Conservation (phyloP, 176 grass and related monocot genomes). For the Eragrostis nindensis region DNA sequence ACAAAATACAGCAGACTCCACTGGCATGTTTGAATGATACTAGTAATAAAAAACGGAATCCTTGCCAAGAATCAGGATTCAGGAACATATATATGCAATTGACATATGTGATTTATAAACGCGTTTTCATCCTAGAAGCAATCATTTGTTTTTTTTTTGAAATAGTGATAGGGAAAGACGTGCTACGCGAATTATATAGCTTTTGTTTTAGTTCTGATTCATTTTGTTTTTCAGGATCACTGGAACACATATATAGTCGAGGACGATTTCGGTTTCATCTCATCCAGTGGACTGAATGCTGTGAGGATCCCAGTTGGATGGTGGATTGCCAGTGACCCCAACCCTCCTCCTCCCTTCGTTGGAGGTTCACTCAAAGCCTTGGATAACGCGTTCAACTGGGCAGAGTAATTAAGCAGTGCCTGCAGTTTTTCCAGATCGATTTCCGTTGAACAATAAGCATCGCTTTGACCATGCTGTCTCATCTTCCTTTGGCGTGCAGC, state of each 20-base stretch:
- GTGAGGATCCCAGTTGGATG: conserved; percentile 65
- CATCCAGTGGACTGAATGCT: conserved; percentile 51
- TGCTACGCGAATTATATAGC: background rate
- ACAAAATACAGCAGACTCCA: background rate
- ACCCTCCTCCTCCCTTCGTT: conserved; percentile 22
- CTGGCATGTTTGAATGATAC: background rate
- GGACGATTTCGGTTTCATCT: conserved; percentile 58
- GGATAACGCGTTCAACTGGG: conserved; percentile 63
- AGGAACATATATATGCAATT: background rate
- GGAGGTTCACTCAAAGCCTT: conserved; percentile 47
- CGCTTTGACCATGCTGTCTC: too few species aligned
- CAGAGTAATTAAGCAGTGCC: conserved; percentile 43
- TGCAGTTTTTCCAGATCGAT: too few species aligned
- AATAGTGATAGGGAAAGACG: too few species aligned
- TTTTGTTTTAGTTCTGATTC: background rate
- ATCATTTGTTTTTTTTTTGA: background rate
- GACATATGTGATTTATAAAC: background rate
- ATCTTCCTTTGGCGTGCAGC: background rate
- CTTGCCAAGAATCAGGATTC: background rate
- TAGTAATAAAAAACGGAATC: background rate
- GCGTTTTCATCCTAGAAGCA: background rate
- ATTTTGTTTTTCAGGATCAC: conserved; percentile 39
- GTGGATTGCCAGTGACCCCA: conserved; percentile 57
- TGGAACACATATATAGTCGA: conserved; percentile 57
- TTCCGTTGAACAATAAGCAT: too few species aligned